phyloP scores from a whole-genome alignment of 2,329 filamentous ascomycete species.

The Berkeleyomyces basicola region DNA sequence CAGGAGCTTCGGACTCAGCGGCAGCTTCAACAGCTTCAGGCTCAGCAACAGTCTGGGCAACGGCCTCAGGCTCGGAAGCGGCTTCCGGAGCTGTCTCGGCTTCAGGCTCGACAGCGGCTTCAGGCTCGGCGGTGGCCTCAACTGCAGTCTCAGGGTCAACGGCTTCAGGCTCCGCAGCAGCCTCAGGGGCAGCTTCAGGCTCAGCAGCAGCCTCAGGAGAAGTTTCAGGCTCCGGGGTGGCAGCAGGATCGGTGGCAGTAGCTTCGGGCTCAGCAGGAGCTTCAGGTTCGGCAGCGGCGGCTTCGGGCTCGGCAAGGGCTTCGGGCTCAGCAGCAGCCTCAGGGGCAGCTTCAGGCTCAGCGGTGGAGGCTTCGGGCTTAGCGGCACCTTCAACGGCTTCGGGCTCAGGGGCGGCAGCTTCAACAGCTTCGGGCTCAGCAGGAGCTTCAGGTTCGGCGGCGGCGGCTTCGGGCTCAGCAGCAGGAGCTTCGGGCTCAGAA shows the following conservation, averaged over 20 bases:
- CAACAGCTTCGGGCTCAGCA: not conserved
- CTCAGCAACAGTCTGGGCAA: constrained; percentile 5
- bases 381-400: too few species aligned
- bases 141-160: not conserved
- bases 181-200: constrained; percentile 13
- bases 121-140: not conserved
- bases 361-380: constrained; percentile 9
- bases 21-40: not conserved
- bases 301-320: not conserved
- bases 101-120: not conserved
- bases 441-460: constrained; percentile 1
- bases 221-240: constrained; percentile 1
- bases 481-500: constrained; percentile 4
- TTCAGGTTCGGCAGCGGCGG: not conserved
- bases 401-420: constrained; percentile 9
- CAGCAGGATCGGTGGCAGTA: constrained; percentile 10
- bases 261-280: not conserved
- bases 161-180: not conserved
- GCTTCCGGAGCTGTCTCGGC: constrained; percentile 3
- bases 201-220: constrained; percentile 6
- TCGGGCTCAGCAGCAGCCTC: constrained; percentile 3
- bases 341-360: not conserved
- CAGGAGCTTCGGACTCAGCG: not conserved
- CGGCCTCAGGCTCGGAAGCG: constrained; percentile 1
- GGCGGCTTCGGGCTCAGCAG: not conserved